phyloP scores from a whole-genome alignment of 2,329 filamentous ascomycete genomes.

The Dendryphion nanum region DNA sequence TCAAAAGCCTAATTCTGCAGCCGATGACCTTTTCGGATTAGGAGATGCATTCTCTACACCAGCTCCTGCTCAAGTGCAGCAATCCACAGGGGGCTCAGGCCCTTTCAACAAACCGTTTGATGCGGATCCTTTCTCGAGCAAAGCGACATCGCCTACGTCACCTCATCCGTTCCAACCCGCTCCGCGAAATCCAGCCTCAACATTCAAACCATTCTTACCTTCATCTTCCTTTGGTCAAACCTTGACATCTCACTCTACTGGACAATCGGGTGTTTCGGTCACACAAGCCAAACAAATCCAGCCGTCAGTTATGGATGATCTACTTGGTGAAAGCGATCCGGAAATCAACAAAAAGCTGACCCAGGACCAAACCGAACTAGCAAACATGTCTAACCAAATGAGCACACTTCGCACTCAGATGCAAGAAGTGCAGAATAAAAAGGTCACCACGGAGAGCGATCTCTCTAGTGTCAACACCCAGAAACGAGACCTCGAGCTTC shows the following conservation, averaged over 20 bases:
- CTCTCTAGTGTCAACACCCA: conserved; percentile 78
- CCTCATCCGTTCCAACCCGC: conserved; percentile 48
- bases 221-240: conserved; percentile 89
- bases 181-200: conserved; percentile 44
- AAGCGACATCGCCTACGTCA: conserved; percentile 54
- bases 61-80: conserved; percentile 55
- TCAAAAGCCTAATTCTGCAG: conserved; percentile 69
- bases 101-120: conserved; percentile 43
- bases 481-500: conserved; percentile 89
- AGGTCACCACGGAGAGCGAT: conserved; percentile 75
- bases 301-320: conserved; percentile 68
- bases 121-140: conserved; percentile 63
- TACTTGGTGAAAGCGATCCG: conserved; percentile 82
- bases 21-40: conserved; percentile 91
- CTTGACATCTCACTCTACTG: conserved; percentile 74
- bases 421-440: conserved; percentile 86
- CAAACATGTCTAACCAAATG: conserved; percentile 95
- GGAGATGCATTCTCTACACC: conserved; percentile 63
- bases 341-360: conserved; percentile 86
- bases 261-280: conserved; percentile 53
- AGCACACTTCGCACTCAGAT: conserved; percentile 88
- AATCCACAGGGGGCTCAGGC: conserved; percentile 72
- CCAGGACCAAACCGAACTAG: conserved; percentile 85
- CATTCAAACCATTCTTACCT: conserved; percentile 88
- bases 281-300: conserved; percentile 38